phyloP scores from a whole-genome alignment of 495 filamentous ascomycete species.

The Amphirosellinia nigrospora region DNA sequence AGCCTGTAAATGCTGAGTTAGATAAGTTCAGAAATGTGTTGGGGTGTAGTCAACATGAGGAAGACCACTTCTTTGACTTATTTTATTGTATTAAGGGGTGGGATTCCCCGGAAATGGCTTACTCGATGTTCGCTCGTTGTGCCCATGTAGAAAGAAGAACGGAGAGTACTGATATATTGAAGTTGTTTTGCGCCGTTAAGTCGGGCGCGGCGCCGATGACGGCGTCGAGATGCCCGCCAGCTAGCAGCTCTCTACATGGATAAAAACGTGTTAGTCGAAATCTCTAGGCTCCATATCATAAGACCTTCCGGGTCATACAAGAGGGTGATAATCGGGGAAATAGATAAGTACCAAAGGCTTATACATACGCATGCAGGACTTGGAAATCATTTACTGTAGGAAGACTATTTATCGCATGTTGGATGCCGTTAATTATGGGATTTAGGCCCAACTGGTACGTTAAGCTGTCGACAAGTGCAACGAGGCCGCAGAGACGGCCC shows the following conservation, averaged over 20 bases:
- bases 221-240: neutral
- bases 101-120: neutral
- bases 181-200: neutral
- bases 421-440: constrained; percentile 11
- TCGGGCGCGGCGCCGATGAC: neutral
- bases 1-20: neutral
- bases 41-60: neutral
- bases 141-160: neutral
- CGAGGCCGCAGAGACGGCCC: constrained; percentile 1
- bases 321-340: no score
- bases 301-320: no score
- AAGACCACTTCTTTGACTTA: neutral
- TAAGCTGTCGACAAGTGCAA: constrained; percentile 10
- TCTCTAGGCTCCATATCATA: no score
- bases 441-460: constrained; percentile 2
- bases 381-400: neutral
- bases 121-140: neutral
- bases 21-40: neutral
- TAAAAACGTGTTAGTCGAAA: neutral
- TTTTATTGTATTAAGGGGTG: neutral
- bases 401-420: neutral
- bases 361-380: neutral
- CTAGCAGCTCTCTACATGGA: neutral
- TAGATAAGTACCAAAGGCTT: no score
- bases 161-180: neutral